These are phyloP conservation scores for Curvularia sp. DNA, from an alignment of 2,329 filamentous ascomycete genomes.

Conservation along the genomic window DNA sequence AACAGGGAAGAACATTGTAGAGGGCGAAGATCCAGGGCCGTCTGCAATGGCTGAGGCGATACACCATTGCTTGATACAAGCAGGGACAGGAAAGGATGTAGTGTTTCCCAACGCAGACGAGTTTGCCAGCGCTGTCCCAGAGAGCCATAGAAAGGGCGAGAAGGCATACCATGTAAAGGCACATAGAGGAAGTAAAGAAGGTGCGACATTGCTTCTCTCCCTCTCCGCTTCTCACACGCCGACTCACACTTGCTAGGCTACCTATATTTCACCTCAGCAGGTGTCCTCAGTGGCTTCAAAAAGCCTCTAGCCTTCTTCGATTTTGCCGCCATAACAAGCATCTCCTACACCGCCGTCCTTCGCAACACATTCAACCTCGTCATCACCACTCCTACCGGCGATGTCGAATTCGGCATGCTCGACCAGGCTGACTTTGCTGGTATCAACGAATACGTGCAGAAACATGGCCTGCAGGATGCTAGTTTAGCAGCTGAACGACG, in stretches of 20 bases:
- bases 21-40: conserved; percentile 54
- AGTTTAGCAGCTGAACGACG: conserved; percentile 67
- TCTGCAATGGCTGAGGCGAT: conserved; percentile 56
- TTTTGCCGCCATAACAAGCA: conserved; percentile 64
- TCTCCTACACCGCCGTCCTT: conserved; percentile 69
- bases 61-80: conserved; percentile 50
- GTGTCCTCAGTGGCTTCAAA: conserved; percentile 70
- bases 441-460: conserved; percentile 68
- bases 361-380: conserved; percentile 72
- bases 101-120: conserved; percentile 63
- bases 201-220: conserved; percentile 46
- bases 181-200: conserved; percentile 70
- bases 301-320: conserved; percentile 70
- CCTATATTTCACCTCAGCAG: conserved; percentile 67
- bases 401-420: conserved; percentile 70
- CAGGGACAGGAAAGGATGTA: conserved; percentile 57
- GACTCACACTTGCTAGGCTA: conserved; percentile 58
- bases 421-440: conserved; percentile 69
- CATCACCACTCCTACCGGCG: conserved; percentile 60
- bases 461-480: conserved; percentile 67
- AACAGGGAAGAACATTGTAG: conserved; percentile 52
- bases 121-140: conserved; percentile 66
- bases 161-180: conserved; percentile 70
- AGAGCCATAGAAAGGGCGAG: conserved; percentile 68
- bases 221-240: not conserved